Evolutionary conservation across 192 early-diverging fungal genomes (phyloP).

Genomic region (Irineochytrium annulatum): DNA sequence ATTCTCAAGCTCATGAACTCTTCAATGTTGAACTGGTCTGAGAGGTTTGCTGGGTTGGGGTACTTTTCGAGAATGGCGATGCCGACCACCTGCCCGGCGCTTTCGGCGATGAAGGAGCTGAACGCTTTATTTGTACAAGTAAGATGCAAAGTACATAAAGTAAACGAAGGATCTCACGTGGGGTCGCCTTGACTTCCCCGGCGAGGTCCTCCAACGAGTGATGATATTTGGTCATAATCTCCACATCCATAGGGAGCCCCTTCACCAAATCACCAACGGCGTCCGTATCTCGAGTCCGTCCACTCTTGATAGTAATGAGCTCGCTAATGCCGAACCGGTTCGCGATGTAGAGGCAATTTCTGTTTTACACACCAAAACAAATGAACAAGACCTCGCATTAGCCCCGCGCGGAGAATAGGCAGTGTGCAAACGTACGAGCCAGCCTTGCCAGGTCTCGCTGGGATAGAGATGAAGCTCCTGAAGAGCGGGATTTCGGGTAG

Average conservation of each 20-base stretch:
- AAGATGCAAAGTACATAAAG: background rate
- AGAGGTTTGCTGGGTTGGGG: conserved; percentile 20
- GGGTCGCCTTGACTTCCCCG: background rate
- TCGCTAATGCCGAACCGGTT: conserved; percentile 35
- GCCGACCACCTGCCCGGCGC: conserved; percentile 29
- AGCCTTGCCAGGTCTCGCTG: conserved; percentile 23
- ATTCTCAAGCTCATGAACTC: conserved; percentile 30
- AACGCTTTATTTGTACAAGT: too few relatives aligned
- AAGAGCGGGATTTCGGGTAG: conserved; percentile 39
- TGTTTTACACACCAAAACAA: background rate
- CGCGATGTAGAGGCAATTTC: conserved; percentile 40
- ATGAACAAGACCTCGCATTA: background rate
- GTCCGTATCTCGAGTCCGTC: conserved; percentile 4
- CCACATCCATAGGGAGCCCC: conserved; percentile 13
- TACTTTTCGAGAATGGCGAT: conserved; percentile 26
- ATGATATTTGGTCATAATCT: conserved; percentile 16
- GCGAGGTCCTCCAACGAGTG: conserved; percentile 11
- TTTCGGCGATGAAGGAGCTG: conserved; percentile 29
- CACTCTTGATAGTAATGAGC: conserved; percentile 19
- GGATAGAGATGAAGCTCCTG: conserved; percentile 27
- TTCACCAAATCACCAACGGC: conserved; percentile 20
- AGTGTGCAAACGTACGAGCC: conserved; percentile 20
- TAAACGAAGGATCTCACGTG: background rate
- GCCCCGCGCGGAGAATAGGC: background rate
- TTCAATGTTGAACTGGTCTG: conserved; percentile 51